phyloP scores from a whole-genome alignment of 129 eudicot genomes.

The Escallonia rubra region DNA sequence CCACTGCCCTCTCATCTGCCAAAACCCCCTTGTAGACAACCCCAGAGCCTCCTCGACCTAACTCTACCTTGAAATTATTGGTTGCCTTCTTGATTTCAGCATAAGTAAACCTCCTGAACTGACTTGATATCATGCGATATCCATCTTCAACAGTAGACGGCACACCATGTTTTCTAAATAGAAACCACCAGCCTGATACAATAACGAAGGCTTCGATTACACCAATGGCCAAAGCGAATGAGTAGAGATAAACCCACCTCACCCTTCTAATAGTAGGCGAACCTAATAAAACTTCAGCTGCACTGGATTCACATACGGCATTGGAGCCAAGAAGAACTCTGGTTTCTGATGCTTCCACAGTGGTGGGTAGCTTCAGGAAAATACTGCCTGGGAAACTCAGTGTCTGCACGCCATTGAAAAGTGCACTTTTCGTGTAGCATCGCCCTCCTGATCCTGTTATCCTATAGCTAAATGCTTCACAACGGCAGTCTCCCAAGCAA shows the following conservation, averaged over 20 bases:
- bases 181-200: slow-evolving; percentile 29
- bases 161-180: slow-evolving; percentile 18
- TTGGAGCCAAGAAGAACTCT: slow-evolving; percentile 7
- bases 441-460: slow-evolving; percentile 15
- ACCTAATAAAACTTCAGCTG: slow-evolving; percentile 1
- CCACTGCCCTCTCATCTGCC: not conserved
- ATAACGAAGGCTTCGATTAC: slow-evolving; percentile 23
- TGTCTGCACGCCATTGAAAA: slow-evolving; percentile 32
- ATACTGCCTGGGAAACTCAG: slow-evolving; percentile 21
- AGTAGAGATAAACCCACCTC: slow-evolving; percentile 37
- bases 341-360: slow-evolving; percentile 5
- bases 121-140: slow-evolving; percentile 33
- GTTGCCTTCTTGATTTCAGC: slow-evolving; percentile 20
- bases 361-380: slow-evolving; percentile 25
- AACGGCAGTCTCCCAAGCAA: slow-evolving; percentile 28
- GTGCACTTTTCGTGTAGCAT: slow-evolving; percentile 33
- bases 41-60: not conserved
- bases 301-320: slow-evolving; percentile 6
- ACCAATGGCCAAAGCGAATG: slow-evolving; percentile 31
- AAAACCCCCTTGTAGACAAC: not conserved
- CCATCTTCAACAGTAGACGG: slow-evolving; percentile 36
- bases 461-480: slow-evolving; percentile 38
- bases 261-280: slow-evolving; percentile 25
- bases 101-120: slow-evolving; percentile 35
- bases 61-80: not conserved